Percentiles rank a stretch among this genome's conserved stretches.
Evolutionary conservation across 164 flowering plant genomes (phyloP).

Genomic region (Magnolia officinalis): DNA sequence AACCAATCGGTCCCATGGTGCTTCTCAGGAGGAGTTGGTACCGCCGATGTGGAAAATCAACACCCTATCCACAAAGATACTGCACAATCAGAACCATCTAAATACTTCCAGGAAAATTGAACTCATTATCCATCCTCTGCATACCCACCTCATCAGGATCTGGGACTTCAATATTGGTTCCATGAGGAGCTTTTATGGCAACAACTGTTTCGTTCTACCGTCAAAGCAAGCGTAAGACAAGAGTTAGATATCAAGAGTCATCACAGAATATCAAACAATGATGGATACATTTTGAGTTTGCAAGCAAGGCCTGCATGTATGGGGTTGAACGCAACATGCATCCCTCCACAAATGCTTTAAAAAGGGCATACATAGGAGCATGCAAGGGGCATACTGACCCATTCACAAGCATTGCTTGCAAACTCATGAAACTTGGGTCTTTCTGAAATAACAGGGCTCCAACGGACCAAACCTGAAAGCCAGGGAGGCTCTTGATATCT

Average conservation of each 20-base stretch:
- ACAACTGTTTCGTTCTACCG: conserved; percentile 57
- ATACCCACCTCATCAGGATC: conserved; percentile 64
- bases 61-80: conserved; percentile 36
- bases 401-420: not conserved
- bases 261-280: not conserved
- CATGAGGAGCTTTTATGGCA: conserved; percentile 70
- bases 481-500: conserved; percentile 55
- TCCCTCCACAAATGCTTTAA: not conserved
- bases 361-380: not conserved
- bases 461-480: conserved; percentile 45
- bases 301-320: not conserved
- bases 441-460: not conserved
- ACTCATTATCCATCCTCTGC: not conserved
- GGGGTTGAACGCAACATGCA: not conserved
- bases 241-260: not conserved
- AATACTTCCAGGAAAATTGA: not conserved
- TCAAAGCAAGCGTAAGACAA: not conserved
- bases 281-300: not conserved
- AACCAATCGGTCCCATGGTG: conserved; percentile 56
- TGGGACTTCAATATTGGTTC: conserved; percentile 67
- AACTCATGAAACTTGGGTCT: no score
- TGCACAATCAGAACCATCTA: conserved; percentile 10
- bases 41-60: conserved; percentile 35
- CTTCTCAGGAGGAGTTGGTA: conserved; percentile 60
- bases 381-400: not conserved